These are phyloP conservation scores for Lenwebbia sp. DNA, from an alignment of 345 rosid genomes.

Conservation along the genomic window DNA sequence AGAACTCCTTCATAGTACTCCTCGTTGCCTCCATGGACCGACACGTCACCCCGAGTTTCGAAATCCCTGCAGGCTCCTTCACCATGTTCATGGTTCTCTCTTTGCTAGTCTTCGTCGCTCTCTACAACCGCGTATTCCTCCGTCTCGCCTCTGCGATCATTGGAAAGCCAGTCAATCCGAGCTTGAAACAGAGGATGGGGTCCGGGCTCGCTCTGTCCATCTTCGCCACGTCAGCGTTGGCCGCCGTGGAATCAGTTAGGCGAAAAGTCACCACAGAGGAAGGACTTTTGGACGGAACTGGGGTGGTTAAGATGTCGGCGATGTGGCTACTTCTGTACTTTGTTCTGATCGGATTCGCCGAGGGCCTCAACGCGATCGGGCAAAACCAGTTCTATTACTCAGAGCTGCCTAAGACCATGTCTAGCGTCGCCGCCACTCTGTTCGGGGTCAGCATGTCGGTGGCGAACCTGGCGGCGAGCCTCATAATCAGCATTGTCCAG, in stretches of 20 bases:
- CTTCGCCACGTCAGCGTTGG: conserved; percentile 43
- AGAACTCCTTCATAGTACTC: conserved; percentile 44
- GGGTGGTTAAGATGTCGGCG: conserved; percentile 36
- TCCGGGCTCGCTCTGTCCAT: conserved; percentile 37
- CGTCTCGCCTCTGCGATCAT: conserved; percentile 56
- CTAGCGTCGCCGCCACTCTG: conserved; percentile 54
- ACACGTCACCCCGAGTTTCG: conserved; percentile 37
- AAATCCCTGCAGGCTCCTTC: conserved; percentile 70
- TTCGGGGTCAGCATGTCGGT: conserved; percentile 51
- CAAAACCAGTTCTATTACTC: conserved; percentile 72
- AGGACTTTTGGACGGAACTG: conserved; percentile 15
- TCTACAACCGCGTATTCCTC: conserved; percentile 53
- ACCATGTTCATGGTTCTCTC: conserved; percentile 33
- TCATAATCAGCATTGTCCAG: conserved; percentile 28
- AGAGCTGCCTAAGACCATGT: conserved; percentile 73
- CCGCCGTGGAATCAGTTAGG: conserved; percentile 35
- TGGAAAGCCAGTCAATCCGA: conserved; percentile 40
- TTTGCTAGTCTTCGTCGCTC: conserved; percentile 31
- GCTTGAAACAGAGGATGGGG: conserved; percentile 66
- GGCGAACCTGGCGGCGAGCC: conserved; percentile 53
- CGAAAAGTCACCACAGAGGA: conserved; percentile 17
- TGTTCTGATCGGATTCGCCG: conserved; percentile 50
- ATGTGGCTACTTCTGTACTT: conserved; percentile 65
- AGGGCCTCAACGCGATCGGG: conserved; percentile 55
- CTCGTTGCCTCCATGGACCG: conserved; percentile 73